These are phyloP conservation scores for Pseudogymnoascus sp. DNA, from an alignment of 2,329 filamentous ascomycete genomes.

Conservation along the genomic window DNA sequence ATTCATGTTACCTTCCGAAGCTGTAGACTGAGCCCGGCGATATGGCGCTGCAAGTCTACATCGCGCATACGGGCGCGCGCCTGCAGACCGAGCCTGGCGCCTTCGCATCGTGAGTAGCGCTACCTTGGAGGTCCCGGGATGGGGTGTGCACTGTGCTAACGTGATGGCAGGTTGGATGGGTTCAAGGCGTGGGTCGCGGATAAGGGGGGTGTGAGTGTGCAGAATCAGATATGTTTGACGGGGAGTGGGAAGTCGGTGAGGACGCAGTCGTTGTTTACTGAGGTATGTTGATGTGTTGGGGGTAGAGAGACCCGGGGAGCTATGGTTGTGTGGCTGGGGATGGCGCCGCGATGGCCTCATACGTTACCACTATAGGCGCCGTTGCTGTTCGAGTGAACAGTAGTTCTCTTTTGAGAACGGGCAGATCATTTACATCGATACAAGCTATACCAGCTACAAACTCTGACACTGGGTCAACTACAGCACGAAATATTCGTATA, in stretches of 20 bases:
- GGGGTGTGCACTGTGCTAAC: slow-evolving; percentile 15
- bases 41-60: slow-evolving; percentile 85
- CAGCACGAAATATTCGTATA: slow-evolving; percentile 89
- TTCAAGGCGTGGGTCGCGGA: slow-evolving; percentile 73
- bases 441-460: background rate
- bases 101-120: slow-evolving; percentile 57
- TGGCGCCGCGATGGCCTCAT: background rate
- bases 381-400: background rate
- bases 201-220: slow-evolving; percentile 62
- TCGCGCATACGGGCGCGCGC: slow-evolving; percentile 87
- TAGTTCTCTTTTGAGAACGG: background rate
- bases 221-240: slow-evolving; percentile 82
- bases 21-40: slow-evolving; percentile 30
- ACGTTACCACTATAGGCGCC: background rate
- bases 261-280: slow-evolving; percentile 64
- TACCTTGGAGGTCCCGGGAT: background rate
- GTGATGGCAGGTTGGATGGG: slow-evolving; percentile 60
- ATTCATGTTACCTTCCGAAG: slow-evolving; percentile 15
- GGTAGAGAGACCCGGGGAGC: background rate
- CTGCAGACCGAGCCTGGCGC: slow-evolving; percentile 68
- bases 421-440: background rate
- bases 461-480: slow-evolving; percentile 8
- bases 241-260: slow-evolving; percentile 49
- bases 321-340: background rate
- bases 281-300: slow-evolving; percentile 44